phyloP scores from a whole-genome alignment of 768 basidiomycete genomes.

The Xerocomus brunneocitrinus region DNA sequence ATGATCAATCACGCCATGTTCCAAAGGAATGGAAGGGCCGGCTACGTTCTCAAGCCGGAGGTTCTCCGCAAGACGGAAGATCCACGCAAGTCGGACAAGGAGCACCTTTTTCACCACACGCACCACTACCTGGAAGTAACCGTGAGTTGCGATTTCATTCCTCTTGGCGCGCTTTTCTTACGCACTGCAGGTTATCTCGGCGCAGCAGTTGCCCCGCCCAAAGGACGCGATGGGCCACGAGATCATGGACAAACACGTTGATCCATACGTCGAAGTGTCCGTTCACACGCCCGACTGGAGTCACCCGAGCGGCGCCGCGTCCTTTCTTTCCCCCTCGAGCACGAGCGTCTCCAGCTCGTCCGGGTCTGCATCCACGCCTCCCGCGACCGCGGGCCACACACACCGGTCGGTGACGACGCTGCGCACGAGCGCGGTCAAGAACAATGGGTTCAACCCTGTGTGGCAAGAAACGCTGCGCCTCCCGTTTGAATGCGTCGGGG shows the following conservation, averaged over 20 bases:
- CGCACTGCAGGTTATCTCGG: constrained; percentile 63
- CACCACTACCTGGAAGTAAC: constrained; percentile 62
- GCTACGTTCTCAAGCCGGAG: constrained; percentile 87
- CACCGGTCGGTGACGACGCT: constrained; percentile 46
- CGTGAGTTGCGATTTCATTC: constrained; percentile 31
- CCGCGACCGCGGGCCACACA: constrained; percentile 14
- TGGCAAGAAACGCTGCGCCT: constrained; percentile 72
- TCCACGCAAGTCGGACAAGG: constrained; percentile 54
- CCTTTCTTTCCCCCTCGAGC: constrained; percentile 8
- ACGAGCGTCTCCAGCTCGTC: constrained; percentile 2
- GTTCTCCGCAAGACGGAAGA: constrained; percentile 59
- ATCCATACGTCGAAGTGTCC: constrained; percentile 81
- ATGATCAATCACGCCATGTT: constrained; percentile 97
- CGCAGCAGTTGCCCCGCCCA: constrained; percentile 80
- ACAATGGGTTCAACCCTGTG: constrained; percentile 89
- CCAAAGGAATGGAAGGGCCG: constrained; percentile 79
- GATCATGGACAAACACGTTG: constrained; percentile 52
- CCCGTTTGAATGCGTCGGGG: constrained; percentile 72
- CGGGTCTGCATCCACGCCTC: constrained; percentile 3
- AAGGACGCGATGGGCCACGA: constrained; percentile 62
- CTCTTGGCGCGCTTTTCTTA: not conserved
- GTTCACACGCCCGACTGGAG: constrained; percentile 74
- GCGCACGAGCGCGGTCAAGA: constrained; percentile 63
- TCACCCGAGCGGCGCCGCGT: constrained; percentile 20
- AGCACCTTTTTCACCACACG: constrained; percentile 47